Base-by-base conservation (phyloP, 345 rosid species). In the Euphorbia pulcherrima region DNA sequence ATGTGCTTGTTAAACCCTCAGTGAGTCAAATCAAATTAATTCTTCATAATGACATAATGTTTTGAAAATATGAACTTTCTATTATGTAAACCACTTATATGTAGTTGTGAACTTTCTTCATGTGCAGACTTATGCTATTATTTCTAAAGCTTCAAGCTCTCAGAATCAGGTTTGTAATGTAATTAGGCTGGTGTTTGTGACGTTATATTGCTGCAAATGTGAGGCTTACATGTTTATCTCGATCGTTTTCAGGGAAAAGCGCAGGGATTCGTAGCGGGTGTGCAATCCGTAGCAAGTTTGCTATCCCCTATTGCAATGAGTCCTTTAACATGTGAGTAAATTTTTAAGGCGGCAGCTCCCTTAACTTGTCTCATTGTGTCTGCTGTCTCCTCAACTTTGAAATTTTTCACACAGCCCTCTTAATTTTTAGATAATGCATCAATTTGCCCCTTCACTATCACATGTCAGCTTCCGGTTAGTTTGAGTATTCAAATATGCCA, bases 231-330 rank as follows among this genome's bases (percentile, higher is more conserved):
- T 17, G 62, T 28, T 48, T 1, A 59, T n/a, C 33, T 23, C 6
- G 18, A 20, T 39, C 7, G 7, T 7, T 33, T 50, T 21, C 78
- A 85, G 88, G 88, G 86, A 64, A 82, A 73, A 71, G 83, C 79
- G 62, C 88, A 85, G 51, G 86, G 88, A 40, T 77, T 80, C 53
- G 59, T 82, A 12, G 86, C 83, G 6, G 88, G 88, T 29, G 82
- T 82, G 33, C 56, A 82, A 69, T 57, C 88, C 6, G 44, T 85
- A 58, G 82, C 83, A 37, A 82, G 86, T 53, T 75, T 85, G 27
- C 39, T 82, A 63, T 85, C 86, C 5, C 86, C 88, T 0, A 65
- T 85, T 39, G 86, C 79, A 64, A 82, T 85, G 79, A 85, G 82
- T 74, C 86, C 88, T 60, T 69, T 85, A 74, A 82, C 86, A 8